Conservation (phyloP, 2,329 filamentous ascomycete genomes). For the Aureobasidium melanogenum region DNA sequence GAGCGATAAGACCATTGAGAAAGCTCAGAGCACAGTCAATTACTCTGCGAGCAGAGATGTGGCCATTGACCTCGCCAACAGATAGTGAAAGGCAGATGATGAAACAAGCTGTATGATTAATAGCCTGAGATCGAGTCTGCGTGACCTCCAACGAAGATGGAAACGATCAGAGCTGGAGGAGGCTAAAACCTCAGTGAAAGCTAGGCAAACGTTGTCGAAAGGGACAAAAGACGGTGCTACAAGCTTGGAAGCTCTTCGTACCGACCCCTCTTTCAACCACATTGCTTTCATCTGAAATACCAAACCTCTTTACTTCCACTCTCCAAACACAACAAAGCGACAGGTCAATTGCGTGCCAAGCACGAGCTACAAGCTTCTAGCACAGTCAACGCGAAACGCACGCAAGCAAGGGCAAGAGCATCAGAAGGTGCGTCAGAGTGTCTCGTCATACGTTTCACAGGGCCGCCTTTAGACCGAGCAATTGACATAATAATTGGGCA, state of each 20-base stretch:
- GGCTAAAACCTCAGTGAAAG: background rate
- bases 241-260: conserved; percentile 1
- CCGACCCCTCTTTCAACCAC: background rate
- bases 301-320: background rate
- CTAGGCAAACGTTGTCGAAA: background rate
- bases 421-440: conserved; percentile 10
- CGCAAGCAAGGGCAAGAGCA: background rate
- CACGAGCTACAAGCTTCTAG: background rate
- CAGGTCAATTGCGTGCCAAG: background rate
- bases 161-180: background rate
- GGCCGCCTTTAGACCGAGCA: background rate
- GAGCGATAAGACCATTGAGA: background rate
- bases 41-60: background rate
- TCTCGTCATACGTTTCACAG: conserved; percentile 13
- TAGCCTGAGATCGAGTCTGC: background rate
- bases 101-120: background rate
- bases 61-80: no score
- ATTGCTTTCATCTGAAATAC: background rate
- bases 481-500: conserved; percentile 7
- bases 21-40: background rate
- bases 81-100: background rate
- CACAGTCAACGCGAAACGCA: background rate
- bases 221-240: background rate
- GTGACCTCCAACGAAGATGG: background rate
- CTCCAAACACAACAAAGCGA: background rate